Percentiles rank a stretch among this genome's conserved stretches.
Evolutionary conservation across 305 asterid species (phyloP).

Genomic region (Fraxinus latifolia): DNA sequence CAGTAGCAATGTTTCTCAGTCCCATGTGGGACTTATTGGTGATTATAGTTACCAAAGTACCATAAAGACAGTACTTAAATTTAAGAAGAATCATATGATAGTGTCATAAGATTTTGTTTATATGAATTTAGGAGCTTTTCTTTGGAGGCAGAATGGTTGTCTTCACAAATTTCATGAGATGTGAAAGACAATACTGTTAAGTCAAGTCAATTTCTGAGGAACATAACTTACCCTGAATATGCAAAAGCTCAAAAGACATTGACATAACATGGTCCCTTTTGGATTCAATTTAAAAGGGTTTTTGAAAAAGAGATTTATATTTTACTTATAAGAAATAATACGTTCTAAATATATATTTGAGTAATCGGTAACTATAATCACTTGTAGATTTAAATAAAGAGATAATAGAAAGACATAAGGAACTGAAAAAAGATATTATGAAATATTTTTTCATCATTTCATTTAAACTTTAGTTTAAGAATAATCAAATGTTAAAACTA

Average conservation of each 20-base stretch:
- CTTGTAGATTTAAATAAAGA: background rate
- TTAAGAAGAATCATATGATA: background rate
- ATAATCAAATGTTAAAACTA: background rate
- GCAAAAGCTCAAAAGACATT: slow-evolving; percentile 19
- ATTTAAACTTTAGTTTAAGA: background rate
- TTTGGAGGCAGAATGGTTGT: background rate
- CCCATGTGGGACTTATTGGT: background rate
- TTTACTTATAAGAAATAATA: background rate
- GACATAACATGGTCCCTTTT: slow-evolving; percentile 15
- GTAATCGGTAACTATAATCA: too few relatives aligned
- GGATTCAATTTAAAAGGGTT: slow-evolving; percentile 7
- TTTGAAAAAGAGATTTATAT: background rate
- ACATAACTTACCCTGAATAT: slow-evolving; percentile 26
- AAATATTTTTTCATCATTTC: background rate
- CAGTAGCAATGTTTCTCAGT: background rate
- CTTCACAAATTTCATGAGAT: background rate
- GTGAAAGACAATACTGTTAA: background rate
- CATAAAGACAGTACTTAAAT: background rate
- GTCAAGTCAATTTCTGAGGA: slow-evolving; percentile 38
- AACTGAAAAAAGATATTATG: background rate
- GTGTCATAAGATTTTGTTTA: background rate
- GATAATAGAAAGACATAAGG: background rate
- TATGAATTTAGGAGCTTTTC: background rate
- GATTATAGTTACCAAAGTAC: background rate
- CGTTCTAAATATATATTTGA: too few relatives aligned